Evolutionary conservation across 1,284 basidiomycete species (phyloP).

Genomic region (Apiotrichum gracile): DNA sequence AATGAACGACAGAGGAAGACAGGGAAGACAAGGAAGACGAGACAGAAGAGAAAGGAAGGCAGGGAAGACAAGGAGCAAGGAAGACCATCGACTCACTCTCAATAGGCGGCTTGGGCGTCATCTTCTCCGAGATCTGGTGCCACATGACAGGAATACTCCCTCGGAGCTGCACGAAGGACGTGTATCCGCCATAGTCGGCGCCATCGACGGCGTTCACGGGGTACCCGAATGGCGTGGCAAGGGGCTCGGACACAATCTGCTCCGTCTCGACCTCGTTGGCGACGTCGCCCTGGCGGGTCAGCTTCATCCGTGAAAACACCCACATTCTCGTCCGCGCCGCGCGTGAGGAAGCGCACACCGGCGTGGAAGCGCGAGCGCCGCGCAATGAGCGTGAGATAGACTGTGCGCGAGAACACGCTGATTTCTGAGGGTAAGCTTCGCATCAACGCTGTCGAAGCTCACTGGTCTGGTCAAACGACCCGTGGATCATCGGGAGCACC

Average conservation of each 20-base stretch:
- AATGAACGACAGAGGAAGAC: too few species aligned
- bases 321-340: constrained; percentile 76
- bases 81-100: constrained; percentile 87
- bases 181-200: constrained; percentile 61
- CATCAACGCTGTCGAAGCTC: constrained; percentile 1
- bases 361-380: constrained; percentile 92
- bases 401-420: constrained; percentile 78
- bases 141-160: constrained; percentile 95
- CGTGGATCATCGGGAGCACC: constrained; percentile 89
- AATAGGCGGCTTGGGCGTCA: constrained; percentile 88
- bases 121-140: constrained; percentile 87
- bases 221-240: constrained; percentile 80
- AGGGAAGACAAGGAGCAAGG: too few species aligned
- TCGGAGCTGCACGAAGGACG: constrained; percentile 92
- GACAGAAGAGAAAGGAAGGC: too few species aligned
- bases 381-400: constrained; percentile 92
- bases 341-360: constrained; percentile 88
- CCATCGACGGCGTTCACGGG: constrained; percentile 47
- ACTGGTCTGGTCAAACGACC: constrained; percentile 95
- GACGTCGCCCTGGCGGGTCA: constrained; percentile 70
- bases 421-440: constrained; percentile 57
- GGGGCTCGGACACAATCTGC: constrained; percentile 91
- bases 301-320: not conserved
- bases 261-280: constrained; percentile 99
- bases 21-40: too few species aligned